phyloP scores from a whole-genome alignment of 495 filamentous ascomycete species.

The Astrothelium subdiscretum region DNA sequence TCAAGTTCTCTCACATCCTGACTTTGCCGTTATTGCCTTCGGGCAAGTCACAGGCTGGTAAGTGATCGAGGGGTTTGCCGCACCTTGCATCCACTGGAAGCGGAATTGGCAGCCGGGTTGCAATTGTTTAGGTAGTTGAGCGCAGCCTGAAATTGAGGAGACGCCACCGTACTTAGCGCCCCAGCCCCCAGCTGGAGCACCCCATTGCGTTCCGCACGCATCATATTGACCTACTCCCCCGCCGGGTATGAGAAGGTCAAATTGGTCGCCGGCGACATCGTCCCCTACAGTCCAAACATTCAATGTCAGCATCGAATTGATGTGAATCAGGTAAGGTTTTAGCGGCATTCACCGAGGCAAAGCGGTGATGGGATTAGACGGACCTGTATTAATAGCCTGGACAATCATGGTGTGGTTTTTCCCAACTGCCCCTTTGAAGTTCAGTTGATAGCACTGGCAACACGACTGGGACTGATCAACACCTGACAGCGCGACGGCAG shows the following conservation, averaged over 20 bases:
- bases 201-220: constrained; percentile 50
- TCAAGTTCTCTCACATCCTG: constrained; percentile 29
- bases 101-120: constrained; percentile 57
- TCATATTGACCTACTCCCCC: constrained; percentile 56
- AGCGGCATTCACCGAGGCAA: not conserved
- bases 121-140: constrained; percentile 42
- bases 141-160: constrained; percentile 38
- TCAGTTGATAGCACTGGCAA: constrained; percentile 52
- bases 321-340: not conserved
- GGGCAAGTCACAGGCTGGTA: constrained; percentile 52
- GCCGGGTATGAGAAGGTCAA: constrained; percentile 56
- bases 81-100: constrained; percentile 53
- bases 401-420: constrained; percentile 45
- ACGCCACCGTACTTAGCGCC: constrained; percentile 54
- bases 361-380: not conserved
- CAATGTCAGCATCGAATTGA: not conserved
- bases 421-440: constrained; percentile 3
- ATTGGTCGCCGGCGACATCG: constrained; percentile 47
- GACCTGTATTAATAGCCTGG: constrained; percentile 55
- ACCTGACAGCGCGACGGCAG: constrained; percentile 44
- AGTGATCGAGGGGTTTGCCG: constrained; percentile 48
- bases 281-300: constrained; percentile 15
- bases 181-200: constrained; percentile 44
- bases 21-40: constrained; percentile 43
- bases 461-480: constrained; percentile 47